A percentile compares a stretch with the other conserved stretches of the same genome.
These are phyloP conservation scores for Heritiera fomes DNA, from an alignment of 345 rosid species.

Conservation along the genomic window DNA sequence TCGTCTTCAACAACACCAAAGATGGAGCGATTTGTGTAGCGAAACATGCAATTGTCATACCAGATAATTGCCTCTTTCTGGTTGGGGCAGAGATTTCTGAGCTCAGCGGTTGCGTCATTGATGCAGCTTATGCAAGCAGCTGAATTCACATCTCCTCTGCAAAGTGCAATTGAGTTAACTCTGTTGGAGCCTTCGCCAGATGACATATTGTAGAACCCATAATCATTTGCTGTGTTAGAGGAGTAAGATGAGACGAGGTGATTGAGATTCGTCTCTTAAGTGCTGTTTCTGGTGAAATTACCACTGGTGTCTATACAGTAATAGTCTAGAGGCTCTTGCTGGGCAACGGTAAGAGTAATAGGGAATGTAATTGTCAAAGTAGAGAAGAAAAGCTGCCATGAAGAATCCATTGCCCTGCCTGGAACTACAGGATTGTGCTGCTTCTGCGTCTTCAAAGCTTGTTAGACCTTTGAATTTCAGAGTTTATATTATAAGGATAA, in stretches of 20 bases:
- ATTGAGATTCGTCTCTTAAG: conserved; percentile 30
- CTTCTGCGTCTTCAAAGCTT: not conserved
- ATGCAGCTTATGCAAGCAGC: conserved; percentile 34
- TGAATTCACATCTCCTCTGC: conserved; percentile 35
- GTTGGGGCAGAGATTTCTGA: conserved; percentile 30
- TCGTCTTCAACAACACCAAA: not conserved
- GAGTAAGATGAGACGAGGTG: conserved; percentile 27
- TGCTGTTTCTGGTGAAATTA: conserved; percentile 22
- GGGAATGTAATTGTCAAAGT: conserved; percentile 16
- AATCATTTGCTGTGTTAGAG: conserved; percentile 5
- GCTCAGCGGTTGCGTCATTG: conserved; percentile 18
- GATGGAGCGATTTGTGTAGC: conserved; percentile 40
- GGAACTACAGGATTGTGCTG: too few relatives aligned
- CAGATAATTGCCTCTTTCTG: conserved; percentile 39
- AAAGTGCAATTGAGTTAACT: conserved; percentile 35
- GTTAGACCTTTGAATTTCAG: not conserved
- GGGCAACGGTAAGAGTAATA: conserved; percentile 6
- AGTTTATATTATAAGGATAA: not conserved
- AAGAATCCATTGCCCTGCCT: not conserved
- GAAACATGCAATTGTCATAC: conserved; percentile 39
- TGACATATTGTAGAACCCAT: conserved; percentile 26
- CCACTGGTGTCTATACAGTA: conserved; percentile 17
- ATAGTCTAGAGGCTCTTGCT: not conserved
- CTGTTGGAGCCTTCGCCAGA: conserved; percentile 22
- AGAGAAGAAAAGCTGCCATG: conserved; percentile 4